Evolutionary conservation across 2,329 filamentous ascomycete genomes (phyloP).

Genomic region (Exophiala aquamarina): DNA sequence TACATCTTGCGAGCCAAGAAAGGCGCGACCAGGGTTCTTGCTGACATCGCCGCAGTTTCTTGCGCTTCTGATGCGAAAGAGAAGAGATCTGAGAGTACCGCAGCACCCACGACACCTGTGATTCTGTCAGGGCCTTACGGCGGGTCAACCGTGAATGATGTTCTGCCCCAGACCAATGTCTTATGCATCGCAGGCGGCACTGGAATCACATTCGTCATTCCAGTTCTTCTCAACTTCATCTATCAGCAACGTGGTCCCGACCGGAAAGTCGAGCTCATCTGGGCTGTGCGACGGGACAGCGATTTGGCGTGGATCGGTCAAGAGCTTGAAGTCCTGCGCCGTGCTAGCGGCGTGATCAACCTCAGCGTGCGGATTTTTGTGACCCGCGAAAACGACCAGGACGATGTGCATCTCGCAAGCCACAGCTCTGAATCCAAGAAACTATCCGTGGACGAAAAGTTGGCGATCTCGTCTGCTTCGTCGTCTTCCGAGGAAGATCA

Average conservation of each 20-base stretch:
- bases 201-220: slow-evolving; percentile 58
- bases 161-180: slow-evolving; percentile 42
- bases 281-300: slow-evolving; percentile 57
- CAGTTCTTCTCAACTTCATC: slow-evolving; percentile 46
- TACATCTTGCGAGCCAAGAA: slow-evolving; percentile 38
- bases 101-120: slow-evolving; percentile 49
- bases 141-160: slow-evolving; percentile 8
- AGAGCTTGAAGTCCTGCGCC: slow-evolving; percentile 55
- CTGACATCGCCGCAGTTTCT: slow-evolving; percentile 39
- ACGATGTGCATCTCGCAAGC: background rate
- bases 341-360: slow-evolving; percentile 37
- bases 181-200: slow-evolving; percentile 59
- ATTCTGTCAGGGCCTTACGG: slow-evolving; percentile 67
- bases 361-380: slow-evolving; percentile 60
- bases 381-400: slow-evolving; percentile 49
- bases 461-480: slow-evolving; percentile 6
- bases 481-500: slow-evolving; percentile 3
- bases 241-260: slow-evolving; percentile 29
- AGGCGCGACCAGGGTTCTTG: slow-evolving; percentile 61
- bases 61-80: background rate
- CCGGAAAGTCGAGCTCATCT: slow-evolving; percentile 61
- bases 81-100: slow-evolving; percentile 32
- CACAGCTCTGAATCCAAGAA: background rate
- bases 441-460: slow-evolving; percentile 29
- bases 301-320: slow-evolving; percentile 60